A percentile compares a stretch with the other conserved stretches of the same genome.
These are phyloP conservation scores for Diaporthe australafricana DNA, from an alignment of 2,329 filamentous ascomycete species.

Conservation along the genomic window DNA sequence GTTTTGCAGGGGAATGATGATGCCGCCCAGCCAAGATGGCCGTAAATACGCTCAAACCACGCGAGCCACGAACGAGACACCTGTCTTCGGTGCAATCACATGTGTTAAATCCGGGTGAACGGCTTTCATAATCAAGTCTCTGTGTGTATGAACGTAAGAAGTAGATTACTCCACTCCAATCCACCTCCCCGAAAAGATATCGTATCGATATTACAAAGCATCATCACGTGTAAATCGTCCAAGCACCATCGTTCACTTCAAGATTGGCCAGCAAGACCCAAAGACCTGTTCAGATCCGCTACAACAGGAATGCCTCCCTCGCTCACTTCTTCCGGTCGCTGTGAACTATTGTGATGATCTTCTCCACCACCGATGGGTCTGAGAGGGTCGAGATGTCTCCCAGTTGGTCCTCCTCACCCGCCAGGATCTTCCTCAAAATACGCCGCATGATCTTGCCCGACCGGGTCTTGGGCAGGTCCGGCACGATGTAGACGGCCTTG, in stretches of 20 bases:
- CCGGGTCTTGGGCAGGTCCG: slow-evolving; percentile 95
- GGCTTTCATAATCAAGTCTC: not conserved
- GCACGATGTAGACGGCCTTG: slow-evolving; percentile 90
- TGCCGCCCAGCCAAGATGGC: not conserved
- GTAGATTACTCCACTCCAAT: not conserved
- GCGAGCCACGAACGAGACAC: not conserved
- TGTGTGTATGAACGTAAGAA: slow-evolving; percentile 21
- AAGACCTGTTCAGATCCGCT: not conserved
- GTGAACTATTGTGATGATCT: slow-evolving; percentile 87
- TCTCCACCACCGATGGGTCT: slow-evolving; percentile 88
- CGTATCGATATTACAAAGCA: slow-evolving; percentile 9
- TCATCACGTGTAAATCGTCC: not conserved
- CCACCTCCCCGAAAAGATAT: not conserved
- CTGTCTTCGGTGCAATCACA: not conserved
- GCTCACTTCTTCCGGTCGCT: slow-evolving; percentile 65
- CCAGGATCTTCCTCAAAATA: slow-evolving; percentile 96
- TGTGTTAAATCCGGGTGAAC: slow-evolving; percentile 10
- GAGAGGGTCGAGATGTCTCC: slow-evolving; percentile 95
- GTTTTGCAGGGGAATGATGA: not conserved
- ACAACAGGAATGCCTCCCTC: not conserved
- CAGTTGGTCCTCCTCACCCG: slow-evolving; percentile 95
- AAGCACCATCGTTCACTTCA: not conserved
- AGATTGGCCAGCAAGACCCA: not conserved
- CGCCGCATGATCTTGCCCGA: slow-evolving; percentile 99
- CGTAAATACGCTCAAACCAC: slow-evolving; percentile 25